Base-by-base conservation (phyloP, 2,329 filamentous ascomycete species). In the Peltaster fructicola region DNA sequence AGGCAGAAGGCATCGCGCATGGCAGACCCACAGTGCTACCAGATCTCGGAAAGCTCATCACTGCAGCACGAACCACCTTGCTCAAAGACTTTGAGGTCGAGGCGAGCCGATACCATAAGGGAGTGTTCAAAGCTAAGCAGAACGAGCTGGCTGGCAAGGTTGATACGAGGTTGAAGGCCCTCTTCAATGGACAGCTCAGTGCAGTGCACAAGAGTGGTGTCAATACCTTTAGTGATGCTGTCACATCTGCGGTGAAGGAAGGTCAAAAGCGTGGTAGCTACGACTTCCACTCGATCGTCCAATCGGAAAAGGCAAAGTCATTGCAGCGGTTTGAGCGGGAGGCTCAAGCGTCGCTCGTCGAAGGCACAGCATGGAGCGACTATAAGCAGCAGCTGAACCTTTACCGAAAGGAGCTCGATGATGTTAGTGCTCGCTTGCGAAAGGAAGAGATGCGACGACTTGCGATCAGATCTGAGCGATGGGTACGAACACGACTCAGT, bases 401-500 rank as follows among this genome's bases (percentile, higher is more conserved):
- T 14, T 92, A 85, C 40, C 76, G 79, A 47, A 85, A 90, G 48
- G 88, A 98, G 30, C 63, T 98, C 8, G 80, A 91, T 33, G 78
- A 88, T 36, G 81, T 90, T 26, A 91, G 82, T 37, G 65, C 68
- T 19, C 73, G 77, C 33, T 57, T 98, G 38, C 70, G 88, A 39
- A 84, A 88, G 45, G 88, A 98, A 37, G 88, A 98, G 54, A 92
- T 98, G 81, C 72, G 85, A 33, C 72, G 88, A 12, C 59, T 98
- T 34, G 84, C 88, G 2, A 88, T 74, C 15, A 69, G 88, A 11
- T 77, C 93, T 13, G 88, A 98, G 55, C 71, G 85, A 39, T 93
- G 84, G 80, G 84, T 98, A 34, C 74, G 76, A 43, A 81, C 80
- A 30, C 73, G 82, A 22, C 64, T 98, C 16, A 73, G 73, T 16